Evolutionary conservation across 306 rosid species (phyloP).

Genomic region (Ceratonia siliqua): DNA sequence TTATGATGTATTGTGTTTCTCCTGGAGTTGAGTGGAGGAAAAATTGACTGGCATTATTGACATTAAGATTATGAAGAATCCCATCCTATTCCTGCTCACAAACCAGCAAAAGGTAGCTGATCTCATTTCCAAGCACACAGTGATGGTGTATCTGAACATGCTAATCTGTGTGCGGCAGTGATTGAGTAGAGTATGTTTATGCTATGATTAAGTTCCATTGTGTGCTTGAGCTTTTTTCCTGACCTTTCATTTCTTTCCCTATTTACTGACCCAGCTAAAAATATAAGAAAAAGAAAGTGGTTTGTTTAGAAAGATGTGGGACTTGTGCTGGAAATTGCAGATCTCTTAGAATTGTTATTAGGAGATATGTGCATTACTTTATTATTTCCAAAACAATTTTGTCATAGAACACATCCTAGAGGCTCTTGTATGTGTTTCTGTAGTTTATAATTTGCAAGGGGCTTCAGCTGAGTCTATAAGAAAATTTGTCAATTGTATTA

Average conservation of each 20-base stretch:
- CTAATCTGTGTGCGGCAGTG: not conserved
- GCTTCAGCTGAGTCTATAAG: constrained; percentile 2
- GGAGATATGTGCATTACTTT: not conserved
- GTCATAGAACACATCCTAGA: not conserved
- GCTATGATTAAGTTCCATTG: not conserved
- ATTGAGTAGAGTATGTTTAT: not conserved
- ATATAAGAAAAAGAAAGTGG: not conserved
- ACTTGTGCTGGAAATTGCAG: not conserved
- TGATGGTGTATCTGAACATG: constrained; percentile 1
- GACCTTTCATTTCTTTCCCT: not conserved
- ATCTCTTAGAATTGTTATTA: not conserved
- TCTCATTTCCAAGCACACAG: not conserved
- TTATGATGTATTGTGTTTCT: not conserved
- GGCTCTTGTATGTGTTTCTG: constrained; percentile 10
- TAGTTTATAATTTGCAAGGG: not conserved
- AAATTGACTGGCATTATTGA: not conserved
- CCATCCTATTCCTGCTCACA: not conserved
- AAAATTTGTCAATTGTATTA: not conserved
- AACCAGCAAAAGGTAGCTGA: not conserved
- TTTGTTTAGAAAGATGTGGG: not conserved
- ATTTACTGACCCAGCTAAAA: constrained; percentile 16
- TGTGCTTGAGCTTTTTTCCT: not conserved
- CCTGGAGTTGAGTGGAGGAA: not conserved
- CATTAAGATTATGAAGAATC: not conserved
- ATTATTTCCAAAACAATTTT: not conserved